These are phyloP conservation scores for Crithidia expoeki DNA, from an alignment of 208 protist species.

Conservation along the genomic window DNA sequence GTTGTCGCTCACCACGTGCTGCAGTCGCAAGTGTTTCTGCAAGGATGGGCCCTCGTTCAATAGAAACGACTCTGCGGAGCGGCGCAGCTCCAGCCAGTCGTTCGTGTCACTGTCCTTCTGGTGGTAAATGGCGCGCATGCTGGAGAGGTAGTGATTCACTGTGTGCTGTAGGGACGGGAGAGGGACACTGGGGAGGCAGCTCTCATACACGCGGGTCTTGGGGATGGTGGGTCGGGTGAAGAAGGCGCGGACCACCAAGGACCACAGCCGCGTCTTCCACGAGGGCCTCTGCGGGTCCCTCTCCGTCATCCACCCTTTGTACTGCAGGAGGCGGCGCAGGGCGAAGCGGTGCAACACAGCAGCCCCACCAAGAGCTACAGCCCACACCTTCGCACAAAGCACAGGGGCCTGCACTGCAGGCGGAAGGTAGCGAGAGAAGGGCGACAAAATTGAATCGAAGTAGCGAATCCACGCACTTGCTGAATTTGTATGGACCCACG, in stretches of 20 bases:
- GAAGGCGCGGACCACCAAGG: conserved; percentile 48
- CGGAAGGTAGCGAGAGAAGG: conserved; percentile 41
- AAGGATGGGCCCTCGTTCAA: conserved; percentile 69
- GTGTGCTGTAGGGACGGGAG: conserved; percentile 76
- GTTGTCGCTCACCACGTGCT: conserved; percentile 66
- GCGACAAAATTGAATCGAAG: conserved; percentile 54
- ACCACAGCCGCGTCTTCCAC: conserved; percentile 64
- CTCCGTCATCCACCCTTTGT: conserved; percentile 78
- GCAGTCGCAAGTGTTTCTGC: conserved; percentile 73
- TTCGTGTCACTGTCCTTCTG: conserved; percentile 33
- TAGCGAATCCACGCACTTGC: conserved; percentile 52
- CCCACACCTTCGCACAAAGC: conserved; percentile 51
- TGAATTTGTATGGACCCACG: conserved; percentile 40
- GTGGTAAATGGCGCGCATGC: conserved; percentile 56
- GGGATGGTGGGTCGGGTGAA: conserved; percentile 53
- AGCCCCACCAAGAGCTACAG: conserved; percentile 38
- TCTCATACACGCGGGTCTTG: conserved; percentile 71
- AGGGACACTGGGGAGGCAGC: conserved; percentile 75
- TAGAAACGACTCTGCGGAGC: conserved; percentile 68
- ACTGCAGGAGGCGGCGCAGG: conserved; percentile 66
- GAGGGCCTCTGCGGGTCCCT: conserved; percentile 35
- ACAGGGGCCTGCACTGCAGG: conserved; percentile 37
- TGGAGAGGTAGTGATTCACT: conserved; percentile 64
- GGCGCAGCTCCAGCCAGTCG: conserved; percentile 53
- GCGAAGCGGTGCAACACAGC: conserved; percentile 71